phyloP scores from a whole-genome alignment of 108 stramenopile species.

The Discostella pseudostelligera region DNA sequence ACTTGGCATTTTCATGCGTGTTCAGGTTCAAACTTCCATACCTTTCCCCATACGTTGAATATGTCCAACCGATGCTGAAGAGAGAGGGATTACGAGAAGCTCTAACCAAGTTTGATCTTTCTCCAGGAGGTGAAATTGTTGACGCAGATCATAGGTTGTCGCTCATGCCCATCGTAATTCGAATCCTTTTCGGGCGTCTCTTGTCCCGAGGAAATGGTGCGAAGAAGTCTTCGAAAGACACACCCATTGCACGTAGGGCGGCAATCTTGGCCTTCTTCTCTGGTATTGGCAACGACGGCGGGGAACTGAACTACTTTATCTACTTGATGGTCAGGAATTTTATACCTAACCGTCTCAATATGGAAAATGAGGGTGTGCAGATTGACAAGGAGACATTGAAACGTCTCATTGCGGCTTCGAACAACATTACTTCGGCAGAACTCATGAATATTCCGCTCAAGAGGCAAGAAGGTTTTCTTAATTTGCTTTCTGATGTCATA shows the following conservation, averaged over 20 bases:
- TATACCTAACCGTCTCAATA: constrained; percentile 41
- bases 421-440: constrained; percentile 23
- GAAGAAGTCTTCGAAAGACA: constrained; percentile 69
- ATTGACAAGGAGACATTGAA: constrained; percentile 14
- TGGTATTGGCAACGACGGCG: constrained; percentile 52
- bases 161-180: constrained; percentile 58
- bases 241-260: constrained; percentile 67
- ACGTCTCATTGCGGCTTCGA: constrained; percentile 22
- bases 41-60: constrained; percentile 56
- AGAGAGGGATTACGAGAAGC: constrained; percentile 71
- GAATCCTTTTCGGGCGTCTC: constrained; percentile 82
- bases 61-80: constrained; percentile 51
- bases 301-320: constrained; percentile 69
- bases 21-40: constrained; percentile 63
- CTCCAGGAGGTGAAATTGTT: constrained; percentile 46
- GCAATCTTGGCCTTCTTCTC: constrained; percentile 81
- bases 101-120: constrained; percentile 62
- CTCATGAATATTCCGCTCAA: constrained; percentile 41
- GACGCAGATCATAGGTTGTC: constrained; percentile 52
- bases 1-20: constrained; percentile 62
- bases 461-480: constrained; percentile 78
- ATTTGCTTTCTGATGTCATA: constrained; percentile 72
- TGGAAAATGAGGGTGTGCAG: constrained; percentile 36
- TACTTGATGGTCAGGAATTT: constrained; percentile 78
- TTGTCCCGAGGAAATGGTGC: constrained; percentile 52